Conservation (phyloP, 441 rosid genomes). For the Erodium moschatum region DNA sequence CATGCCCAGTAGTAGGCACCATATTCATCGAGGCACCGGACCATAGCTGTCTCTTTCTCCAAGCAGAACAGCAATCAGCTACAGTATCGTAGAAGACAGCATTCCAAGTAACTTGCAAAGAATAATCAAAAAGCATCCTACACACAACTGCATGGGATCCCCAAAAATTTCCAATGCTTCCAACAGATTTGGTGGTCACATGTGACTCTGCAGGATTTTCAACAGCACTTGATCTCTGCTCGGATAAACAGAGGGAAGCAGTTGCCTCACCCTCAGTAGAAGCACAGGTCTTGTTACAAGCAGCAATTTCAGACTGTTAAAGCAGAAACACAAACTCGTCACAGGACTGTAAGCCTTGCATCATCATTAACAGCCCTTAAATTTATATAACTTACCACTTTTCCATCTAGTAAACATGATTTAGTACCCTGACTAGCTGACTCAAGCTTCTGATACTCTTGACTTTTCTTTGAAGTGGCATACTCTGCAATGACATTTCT, state of each 20-base stretch:
- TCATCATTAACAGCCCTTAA: conserved; percentile 4
- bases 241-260: conserved; percentile 24
- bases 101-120: conserved; percentile 87
- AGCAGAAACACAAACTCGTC: conserved; percentile 16
- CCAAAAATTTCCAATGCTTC: conserved; percentile 64
- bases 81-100: conserved; percentile 70
- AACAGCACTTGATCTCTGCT: conserved; percentile 17
- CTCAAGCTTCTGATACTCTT: conserved; percentile 37
- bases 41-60: conserved; percentile 77
- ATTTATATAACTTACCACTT: conserved; percentile 32
- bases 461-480: conserved; percentile 38
- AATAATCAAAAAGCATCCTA: conserved; percentile 50
- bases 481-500: conserved; percentile 52
- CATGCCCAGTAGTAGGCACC: conserved; percentile 20
- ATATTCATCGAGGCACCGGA: conserved; percentile 31
- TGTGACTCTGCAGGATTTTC: conserved; percentile 22
- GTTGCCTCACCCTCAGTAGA: conserved; percentile 28
- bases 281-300: conserved; percentile 20
- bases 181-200: conserved; percentile 50
- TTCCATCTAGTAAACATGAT: conserved; percentile 19
- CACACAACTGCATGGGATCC: conserved; percentile 46
- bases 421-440: conserved; percentile 29
- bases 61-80: conserved; percentile 42
- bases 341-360: conserved; percentile 3
- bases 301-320: conserved; percentile 44